Percentiles rank a stretch among this genome's conserved stretches.
phyloP scores from a whole-genome alignment of 495 filamentous ascomycete genomes.

The Aspergillus bertholletiae region DNA sequence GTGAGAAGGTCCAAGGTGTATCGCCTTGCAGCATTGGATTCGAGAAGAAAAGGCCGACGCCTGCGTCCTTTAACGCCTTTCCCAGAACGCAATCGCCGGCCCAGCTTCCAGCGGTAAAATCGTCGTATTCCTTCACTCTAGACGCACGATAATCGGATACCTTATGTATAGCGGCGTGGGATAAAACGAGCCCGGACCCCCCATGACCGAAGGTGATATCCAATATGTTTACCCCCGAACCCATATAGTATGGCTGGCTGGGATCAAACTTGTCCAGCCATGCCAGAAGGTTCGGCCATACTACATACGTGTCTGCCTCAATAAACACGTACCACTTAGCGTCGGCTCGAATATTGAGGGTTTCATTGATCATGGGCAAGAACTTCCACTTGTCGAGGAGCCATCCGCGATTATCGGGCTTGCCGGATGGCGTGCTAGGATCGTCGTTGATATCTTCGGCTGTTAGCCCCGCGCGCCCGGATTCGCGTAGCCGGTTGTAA shows the following conservation, averaged over 20 bases:
- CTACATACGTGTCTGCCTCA: slow-evolving; percentile 63
- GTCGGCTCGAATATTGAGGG: slow-evolving; percentile 47
- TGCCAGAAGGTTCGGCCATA: slow-evolving; percentile 58
- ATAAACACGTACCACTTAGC: slow-evolving; percentile 66
- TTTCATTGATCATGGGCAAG: slow-evolving; percentile 58
- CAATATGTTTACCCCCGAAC: slow-evolving; percentile 45
- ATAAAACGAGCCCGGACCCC: slow-evolving; percentile 60
- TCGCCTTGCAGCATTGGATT: slow-evolving; percentile 34
- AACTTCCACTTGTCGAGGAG: slow-evolving; percentile 71
- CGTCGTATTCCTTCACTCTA: slow-evolving; percentile 23
- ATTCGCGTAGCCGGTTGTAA: slow-evolving; percentile 36
- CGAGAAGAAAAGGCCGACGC: slow-evolving; percentile 28
- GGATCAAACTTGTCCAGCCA: slow-evolving; percentile 52
- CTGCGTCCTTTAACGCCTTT: slow-evolving; percentile 35
- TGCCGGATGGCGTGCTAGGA: slow-evolving; percentile 29
- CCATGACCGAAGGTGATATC: slow-evolving; percentile 56
- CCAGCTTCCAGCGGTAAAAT: slow-evolving; percentile 27
- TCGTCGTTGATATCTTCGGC: slow-evolving; percentile 26
- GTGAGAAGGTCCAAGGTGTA: slow-evolving; percentile 38
- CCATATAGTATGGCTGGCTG: slow-evolving; percentile 49
- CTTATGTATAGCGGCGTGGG: slow-evolving; percentile 28
- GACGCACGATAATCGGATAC: slow-evolving; percentile 17
- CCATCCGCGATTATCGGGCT: slow-evolving; percentile 52
- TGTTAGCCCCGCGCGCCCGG: slow-evolving; percentile 30
- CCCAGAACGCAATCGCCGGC: slow-evolving; percentile 46